phyloP scores from a whole-genome alignment of 1,139 yeast genomes.

The Candida sp. region DNA sequence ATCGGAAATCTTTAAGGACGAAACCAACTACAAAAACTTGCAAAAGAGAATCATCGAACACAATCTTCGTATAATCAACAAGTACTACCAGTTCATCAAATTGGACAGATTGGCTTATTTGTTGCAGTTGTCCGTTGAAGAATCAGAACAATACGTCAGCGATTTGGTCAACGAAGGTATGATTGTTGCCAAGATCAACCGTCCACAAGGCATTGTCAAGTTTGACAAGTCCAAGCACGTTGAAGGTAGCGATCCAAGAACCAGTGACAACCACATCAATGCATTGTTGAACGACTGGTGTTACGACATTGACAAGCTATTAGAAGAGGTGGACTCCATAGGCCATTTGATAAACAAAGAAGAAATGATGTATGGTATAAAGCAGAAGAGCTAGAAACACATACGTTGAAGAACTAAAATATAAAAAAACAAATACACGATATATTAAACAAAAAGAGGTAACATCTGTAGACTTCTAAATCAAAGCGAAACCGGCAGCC shows the following conservation, averaged over 20 bases:
- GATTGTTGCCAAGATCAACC: conserved; percentile 90
- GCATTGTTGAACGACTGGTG: conserved; percentile 96
- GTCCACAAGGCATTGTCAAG: conserved; percentile 87
- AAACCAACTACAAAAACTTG: conserved; percentile 75
- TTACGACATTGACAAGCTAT: conserved; percentile 78
- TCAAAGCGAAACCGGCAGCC: conserved; percentile 14
- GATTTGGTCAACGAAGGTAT: conserved; percentile 90
- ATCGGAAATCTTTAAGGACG: conserved; percentile 59
- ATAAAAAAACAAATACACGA: neutral
- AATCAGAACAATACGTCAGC: conserved; percentile 85
- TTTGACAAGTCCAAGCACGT: conserved; percentile 57
- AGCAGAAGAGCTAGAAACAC: conserved; percentile 28
- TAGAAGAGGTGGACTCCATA: conserved; percentile 91
- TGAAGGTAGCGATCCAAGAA: conserved; percentile 37
- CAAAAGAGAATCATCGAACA: conserved; percentile 94
- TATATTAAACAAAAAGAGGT: neutral
- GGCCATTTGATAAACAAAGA: conserved; percentile 97
- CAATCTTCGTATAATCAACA: conserved; percentile 86
- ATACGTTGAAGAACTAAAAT: neutral
- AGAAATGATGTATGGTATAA: conserved; percentile 88
- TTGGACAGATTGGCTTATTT: conserved; percentile 79
- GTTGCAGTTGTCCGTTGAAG: conserved; percentile 74
- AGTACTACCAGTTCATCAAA: conserved; percentile 84
- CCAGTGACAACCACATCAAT: conserved; percentile 57
- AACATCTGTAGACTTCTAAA: neutral